Percentiles rank a stretch among this genome's conserved stretches.
Evolutionary conservation across 495 filamentous ascomycete genomes (phyloP).

Genomic region (Penicillium roqueforti): DNA sequence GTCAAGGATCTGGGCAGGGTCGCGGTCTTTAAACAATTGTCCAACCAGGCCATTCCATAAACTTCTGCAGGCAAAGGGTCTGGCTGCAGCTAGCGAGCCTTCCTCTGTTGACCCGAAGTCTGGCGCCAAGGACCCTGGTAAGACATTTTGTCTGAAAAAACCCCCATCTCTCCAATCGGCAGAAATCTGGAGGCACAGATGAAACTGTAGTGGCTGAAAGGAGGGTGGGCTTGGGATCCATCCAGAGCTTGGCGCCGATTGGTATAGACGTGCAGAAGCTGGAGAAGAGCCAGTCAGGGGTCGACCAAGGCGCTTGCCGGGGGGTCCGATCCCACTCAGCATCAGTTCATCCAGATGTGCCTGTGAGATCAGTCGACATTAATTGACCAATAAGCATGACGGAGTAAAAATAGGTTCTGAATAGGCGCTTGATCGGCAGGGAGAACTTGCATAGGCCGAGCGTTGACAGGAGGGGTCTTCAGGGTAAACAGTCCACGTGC

Average conservation of each 20-base stretch:
- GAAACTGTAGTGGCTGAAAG: constrained; percentile 2
- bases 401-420: background rate
- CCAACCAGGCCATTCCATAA: background rate
- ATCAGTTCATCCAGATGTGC: background rate
- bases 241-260: background rate
- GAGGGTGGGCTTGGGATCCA: background rate
- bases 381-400: background rate
- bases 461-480: background rate
- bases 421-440: constrained; percentile 4
- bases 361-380: background rate
- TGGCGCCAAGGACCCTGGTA: background rate
- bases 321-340: background rate
- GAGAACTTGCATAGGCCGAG: background rate
- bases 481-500: background rate
- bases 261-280: constrained; percentile 5
- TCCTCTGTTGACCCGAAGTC: background rate
- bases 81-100: background rate
- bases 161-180: constrained; percentile 3
- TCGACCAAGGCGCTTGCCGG: constrained; percentile 1
- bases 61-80: constrained; percentile 2
- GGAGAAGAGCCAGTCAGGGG: constrained; percentile 3
- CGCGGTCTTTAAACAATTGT: constrained; percentile 3
- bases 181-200: background rate
- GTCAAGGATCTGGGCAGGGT: background rate
- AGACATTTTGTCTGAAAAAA: constrained; percentile 3